A percentile compares a stretch with the other conserved stretches of the same genome.
Evolutionary conservation across 2,329 filamentous ascomycete genomes (phyloP).

Genomic region (Balansia obtecta): DNA sequence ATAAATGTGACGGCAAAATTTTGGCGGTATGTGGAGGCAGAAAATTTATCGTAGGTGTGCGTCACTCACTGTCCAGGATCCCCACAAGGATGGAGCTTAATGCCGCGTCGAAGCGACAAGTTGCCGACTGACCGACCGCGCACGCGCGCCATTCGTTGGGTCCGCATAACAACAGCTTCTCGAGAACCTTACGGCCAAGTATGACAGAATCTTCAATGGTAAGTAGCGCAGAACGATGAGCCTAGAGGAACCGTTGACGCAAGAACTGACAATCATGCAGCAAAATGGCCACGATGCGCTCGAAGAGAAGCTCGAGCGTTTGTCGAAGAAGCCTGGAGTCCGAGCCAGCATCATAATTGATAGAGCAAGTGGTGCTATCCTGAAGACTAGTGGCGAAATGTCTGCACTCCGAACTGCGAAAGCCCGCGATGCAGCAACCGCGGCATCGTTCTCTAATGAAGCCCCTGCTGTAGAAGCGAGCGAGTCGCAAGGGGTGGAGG

Average conservation of each 20-base stretch:
- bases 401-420: constrained; percentile 37
- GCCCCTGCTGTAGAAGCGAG: constrained; percentile 27
- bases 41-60: constrained; percentile 17
- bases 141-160: background rate
- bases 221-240: background rate
- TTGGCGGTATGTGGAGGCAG: constrained; percentile 34
- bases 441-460: constrained; percentile 35
- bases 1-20: constrained; percentile 20
- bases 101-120: background rate
- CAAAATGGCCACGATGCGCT: constrained; percentile 45
- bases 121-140: background rate
- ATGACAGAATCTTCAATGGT: constrained; percentile 9
- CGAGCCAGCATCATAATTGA: constrained; percentile 68
- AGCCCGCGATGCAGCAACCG: constrained; percentile 22
- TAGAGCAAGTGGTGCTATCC: constrained; percentile 56
- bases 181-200: background rate
- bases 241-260: background rate
- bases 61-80: constrained; percentile 3
- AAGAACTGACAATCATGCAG: constrained; percentile 13
- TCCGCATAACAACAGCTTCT: background rate
- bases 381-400: constrained; percentile 61
- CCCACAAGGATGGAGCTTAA: background rate
- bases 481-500: constrained; percentile 50
- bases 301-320: constrained; percentile 51
- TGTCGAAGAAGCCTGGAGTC: constrained; percentile 68